Conservation (phyloP, 1,284 basidiomycete species). For the Leucocoprinus gongylophorus region DNA sequence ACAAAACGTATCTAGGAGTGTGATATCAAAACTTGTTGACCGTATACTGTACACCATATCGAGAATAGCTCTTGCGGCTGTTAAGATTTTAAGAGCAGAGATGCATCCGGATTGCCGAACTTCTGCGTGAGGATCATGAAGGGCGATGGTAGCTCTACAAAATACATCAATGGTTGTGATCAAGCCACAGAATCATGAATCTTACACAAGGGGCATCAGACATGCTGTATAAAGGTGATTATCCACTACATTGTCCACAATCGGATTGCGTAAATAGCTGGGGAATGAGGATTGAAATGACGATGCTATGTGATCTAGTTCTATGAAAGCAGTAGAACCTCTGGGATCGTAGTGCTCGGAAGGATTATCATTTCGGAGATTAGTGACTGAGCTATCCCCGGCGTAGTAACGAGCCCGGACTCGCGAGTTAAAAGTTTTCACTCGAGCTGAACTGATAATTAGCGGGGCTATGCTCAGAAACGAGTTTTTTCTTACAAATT, state of each 20-base stretch:
- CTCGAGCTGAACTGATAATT: constrained; percentile 35
- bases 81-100: constrained; percentile 59
- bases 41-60: constrained; percentile 60
- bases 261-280: constrained; percentile 46
- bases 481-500: constrained; percentile 35
- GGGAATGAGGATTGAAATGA: constrained; percentile 58
- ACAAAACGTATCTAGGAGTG: constrained; percentile 55
- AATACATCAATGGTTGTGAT: constrained; percentile 3
- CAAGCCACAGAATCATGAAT: constrained; percentile 11
- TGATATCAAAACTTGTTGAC: constrained; percentile 65
- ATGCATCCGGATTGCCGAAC: constrained; percentile 49
- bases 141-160: constrained; percentile 49
- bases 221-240: constrained; percentile 59
- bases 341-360: constrained; percentile 58
- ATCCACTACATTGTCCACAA: constrained; percentile 52
- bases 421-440: constrained; percentile 67
- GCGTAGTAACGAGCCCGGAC: constrained; percentile 53
- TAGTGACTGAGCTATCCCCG: constrained; percentile 42
- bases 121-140: constrained; percentile 69
- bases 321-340: constrained; percentile 54
- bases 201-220: constrained; percentile 58
- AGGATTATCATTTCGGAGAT: constrained; percentile 26
- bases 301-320: constrained; percentile 52
- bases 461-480: background rate
- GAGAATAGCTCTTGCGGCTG: constrained; percentile 56